These are phyloP conservation scores for Melaleuca alternifolia DNA, from an alignment of 345 rosid species.

Conservation along the genomic window DNA sequence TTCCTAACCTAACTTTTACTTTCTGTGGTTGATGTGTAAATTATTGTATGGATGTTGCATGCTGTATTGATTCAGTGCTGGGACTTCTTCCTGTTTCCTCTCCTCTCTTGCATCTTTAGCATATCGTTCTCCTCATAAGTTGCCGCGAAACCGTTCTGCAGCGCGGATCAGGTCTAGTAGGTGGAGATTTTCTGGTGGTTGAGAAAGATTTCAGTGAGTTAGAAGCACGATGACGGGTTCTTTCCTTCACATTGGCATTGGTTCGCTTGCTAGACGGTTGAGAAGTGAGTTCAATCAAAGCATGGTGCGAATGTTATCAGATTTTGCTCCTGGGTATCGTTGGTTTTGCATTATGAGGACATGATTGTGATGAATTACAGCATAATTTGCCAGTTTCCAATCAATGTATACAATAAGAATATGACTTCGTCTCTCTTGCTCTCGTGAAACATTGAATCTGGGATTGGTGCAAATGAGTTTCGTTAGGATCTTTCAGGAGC, in stretches of 20 bases:
- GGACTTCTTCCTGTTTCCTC: neutral
- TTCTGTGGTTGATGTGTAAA: slow-evolving; percentile 28
- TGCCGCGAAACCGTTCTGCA: neutral
- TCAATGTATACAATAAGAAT: neutral
- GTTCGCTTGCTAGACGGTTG: neutral
- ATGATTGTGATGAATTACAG: neutral
- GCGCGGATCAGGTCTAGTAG: neutral
- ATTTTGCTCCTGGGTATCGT: neutral
- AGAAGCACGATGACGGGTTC: neutral
- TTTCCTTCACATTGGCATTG: neutral
- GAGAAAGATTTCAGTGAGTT: too few relatives aligned
- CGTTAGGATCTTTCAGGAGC: neutral
- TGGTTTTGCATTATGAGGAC: neutral
- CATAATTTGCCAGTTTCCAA: neutral
- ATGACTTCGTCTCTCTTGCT: too few relatives aligned
- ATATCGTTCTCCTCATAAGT: neutral
- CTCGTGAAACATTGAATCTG: neutral
- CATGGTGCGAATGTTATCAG: neutral
- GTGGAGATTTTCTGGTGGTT: neutral
- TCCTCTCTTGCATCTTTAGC: neutral
- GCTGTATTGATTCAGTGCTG: slow-evolving; percentile 14
- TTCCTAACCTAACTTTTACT: slow-evolving; percentile 12
- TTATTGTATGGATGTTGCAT: slow-evolving; percentile 13
- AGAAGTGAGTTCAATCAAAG: neutral
- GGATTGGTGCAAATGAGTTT: neutral